Base-by-base conservation (phyloP, 805 yeast genomes). In the Huiozyma sinensis region DNA sequence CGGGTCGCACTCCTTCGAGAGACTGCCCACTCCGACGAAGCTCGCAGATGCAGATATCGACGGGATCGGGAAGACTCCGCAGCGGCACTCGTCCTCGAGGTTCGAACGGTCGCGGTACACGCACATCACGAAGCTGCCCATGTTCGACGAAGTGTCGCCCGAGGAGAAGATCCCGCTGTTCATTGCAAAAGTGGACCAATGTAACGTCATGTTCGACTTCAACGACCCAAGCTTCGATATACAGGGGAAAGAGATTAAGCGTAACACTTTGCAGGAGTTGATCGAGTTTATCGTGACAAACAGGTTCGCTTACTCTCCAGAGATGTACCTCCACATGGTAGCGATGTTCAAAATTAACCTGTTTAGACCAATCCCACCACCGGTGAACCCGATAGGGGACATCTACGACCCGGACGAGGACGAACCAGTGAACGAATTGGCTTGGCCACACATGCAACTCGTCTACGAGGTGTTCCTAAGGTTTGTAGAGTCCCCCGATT, bases 401-500 rank as follows among this genome's bases (percentile, higher is more conserved):
- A 76, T 90, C 35, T 92, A 76, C 64, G 98, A 92, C 57, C 98
- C 98, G 1, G 98, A 92, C 66, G 98, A 92, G 66, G 98, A 92
- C 68, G 98, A 92, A 65, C 97, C 97, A 3, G 95, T 92, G 34
- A 79, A 80, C 55, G 97, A 92, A 62, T 77, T 90, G 50, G 89
- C 97, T 7, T 92, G 98, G 98, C 95, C 97, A 9, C 98, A 92
- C 63, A 92, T 92, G 97, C 95, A 87, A 65, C 76, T 88, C 37
- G 95, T 89, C 31, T 92, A 92, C 67, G 97, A 92, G 64, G 87
- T 92, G 57, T 90, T 92, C 61, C 69, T 92, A 47, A 72, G 95
- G 56, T 90, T 92, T 65, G 81, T 92, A 43, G 97, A 92, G 66
- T 80, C 90, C 50, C 94, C 95, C 2, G 97, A 89, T 65, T 90